These are phyloP conservation scores for Pseudoneurospora amorphoporcata DNA, from an alignment of 495 filamentous ascomycete genomes.

Conservation along the genomic window DNA sequence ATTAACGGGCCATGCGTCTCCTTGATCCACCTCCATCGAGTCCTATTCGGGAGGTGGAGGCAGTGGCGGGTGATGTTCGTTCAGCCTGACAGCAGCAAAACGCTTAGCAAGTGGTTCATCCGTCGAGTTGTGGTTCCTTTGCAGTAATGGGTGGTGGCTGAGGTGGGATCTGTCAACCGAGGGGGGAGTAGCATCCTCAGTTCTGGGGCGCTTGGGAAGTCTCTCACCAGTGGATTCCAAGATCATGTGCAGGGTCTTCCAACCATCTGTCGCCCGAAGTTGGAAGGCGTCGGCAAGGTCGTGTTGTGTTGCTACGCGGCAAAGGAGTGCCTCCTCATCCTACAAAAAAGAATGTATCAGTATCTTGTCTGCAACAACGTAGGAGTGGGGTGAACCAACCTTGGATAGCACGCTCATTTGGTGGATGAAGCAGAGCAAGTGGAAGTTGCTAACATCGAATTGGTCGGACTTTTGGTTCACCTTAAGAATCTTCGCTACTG, in stretches of 20 bases:
- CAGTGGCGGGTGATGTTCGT: constrained; percentile 20
- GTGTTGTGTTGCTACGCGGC: constrained; percentile 67
- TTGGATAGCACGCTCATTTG: constrained; percentile 70
- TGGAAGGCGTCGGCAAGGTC: constrained; percentile 69
- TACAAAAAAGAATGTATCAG: constrained; percentile 24
- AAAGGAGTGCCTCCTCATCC: constrained; percentile 86
- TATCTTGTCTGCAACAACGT: not conserved
- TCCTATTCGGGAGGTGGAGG: not conserved
- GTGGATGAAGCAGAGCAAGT: constrained; percentile 80
- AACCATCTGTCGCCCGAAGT: constrained; percentile 73
- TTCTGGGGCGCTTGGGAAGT: constrained; percentile 69
- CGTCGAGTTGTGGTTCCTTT: constrained; percentile 23
- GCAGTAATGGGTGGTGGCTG: constrained; percentile 6
- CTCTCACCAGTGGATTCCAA: constrained; percentile 95
- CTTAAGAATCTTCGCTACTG: constrained; percentile 30
- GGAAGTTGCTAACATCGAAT: constrained; percentile 77
- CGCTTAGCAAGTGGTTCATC: constrained; percentile 90
- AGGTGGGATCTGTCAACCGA: not conserved
- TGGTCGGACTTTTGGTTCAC: constrained; percentile 46
- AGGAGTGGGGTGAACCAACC: constrained; percentile 30
- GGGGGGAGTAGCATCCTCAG: constrained; percentile 13
- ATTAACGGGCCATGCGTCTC: not conserved
- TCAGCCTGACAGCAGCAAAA: constrained; percentile 96
- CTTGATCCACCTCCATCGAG: not conserved
- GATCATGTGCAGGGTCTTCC: constrained; percentile 88